A percentile compares a stretch with the other conserved stretches of the same genome.
Evolutionary conservation across 2,329 filamentous ascomycete genomes (phyloP).

Genomic region (Emericellopsis atlantica): DNA sequence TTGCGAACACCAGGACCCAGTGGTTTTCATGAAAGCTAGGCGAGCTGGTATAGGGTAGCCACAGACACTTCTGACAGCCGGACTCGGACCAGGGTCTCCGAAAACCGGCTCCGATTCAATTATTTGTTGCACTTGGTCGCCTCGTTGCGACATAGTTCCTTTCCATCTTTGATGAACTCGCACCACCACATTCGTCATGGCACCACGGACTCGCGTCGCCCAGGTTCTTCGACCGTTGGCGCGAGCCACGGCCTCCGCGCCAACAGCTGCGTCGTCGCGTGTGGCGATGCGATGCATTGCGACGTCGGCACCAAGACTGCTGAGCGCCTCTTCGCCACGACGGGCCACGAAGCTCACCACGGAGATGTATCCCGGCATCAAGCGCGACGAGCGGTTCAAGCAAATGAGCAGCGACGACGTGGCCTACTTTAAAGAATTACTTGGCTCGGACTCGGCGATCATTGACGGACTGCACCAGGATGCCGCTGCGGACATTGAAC

Average conservation of each 20-base stretch:
- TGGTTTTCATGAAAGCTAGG: no score
- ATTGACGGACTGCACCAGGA: constrained; percentile 69
- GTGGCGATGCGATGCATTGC: constrained; percentile 11
- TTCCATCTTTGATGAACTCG: neutral
- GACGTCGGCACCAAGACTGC: constrained; percentile 14
- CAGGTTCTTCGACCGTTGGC: constrained; percentile 10
- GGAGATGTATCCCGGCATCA: constrained; percentile 72
- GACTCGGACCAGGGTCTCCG: no score
- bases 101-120: neutral
- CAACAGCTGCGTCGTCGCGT: constrained; percentile 1
- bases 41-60: no score
- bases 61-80: no score
- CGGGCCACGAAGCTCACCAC: constrained; percentile 56
- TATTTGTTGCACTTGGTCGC: constrained; percentile 7
- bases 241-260: constrained; percentile 1
- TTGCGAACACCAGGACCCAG: no score
- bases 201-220: constrained; percentile 11
- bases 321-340: constrained; percentile 10
- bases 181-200: constrained; percentile 6
- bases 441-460: constrained; percentile 67
- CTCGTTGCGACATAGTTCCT: neutral
- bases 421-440: constrained; percentile 65
- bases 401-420: constrained; percentile 70
- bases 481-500: constrained; percentile 66
- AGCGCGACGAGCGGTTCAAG: constrained; percentile 66